Percentiles rank a stretch among this genome's conserved stretches.
Evolutionary conservation across 2,329 filamentous ascomycete species (phyloP).

Genomic region (Alternaria alternata): DNA sequence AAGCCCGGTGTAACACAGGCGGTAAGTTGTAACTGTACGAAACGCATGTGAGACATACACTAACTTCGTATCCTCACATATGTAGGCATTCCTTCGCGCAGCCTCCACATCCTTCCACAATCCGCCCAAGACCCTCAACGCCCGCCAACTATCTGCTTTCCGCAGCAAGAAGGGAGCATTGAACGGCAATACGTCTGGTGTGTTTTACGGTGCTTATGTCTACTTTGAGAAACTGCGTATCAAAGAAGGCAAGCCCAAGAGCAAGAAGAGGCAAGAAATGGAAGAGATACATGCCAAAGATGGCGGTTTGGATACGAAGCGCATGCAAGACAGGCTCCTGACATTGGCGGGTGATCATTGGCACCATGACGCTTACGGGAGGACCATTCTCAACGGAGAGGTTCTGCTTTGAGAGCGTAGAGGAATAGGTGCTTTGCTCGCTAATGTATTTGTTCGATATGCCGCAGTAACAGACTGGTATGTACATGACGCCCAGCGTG

Average conservation of each 20-base stretch:
- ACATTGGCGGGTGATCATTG: neutral
- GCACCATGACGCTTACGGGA: conserved; percentile 1
- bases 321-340: neutral
- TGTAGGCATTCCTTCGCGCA: conserved; percentile 53
- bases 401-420: neutral
- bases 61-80: too few species aligned
- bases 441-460: neutral
- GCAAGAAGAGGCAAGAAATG: conserved; percentile 61
- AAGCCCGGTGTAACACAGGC: conserved; percentile 61
- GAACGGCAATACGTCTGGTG: conserved; percentile 58
- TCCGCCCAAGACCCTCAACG: conserved; percentile 50
- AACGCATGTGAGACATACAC: too few species aligned
- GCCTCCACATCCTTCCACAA: conserved; percentile 55
- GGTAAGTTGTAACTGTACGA: conserved; percentile 33
- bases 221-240: conserved; percentile 68
- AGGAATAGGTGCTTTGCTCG: neutral
- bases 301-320: conserved; percentile 15
- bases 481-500: conserved; percentile 1
- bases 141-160: conserved; percentile 60
- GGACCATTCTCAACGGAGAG: neutral
- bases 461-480: neutral
- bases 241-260: conserved; percentile 61
- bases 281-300: conserved; percentile 47
- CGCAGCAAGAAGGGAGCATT: conserved; percentile 59
- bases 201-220: conserved; percentile 65